phyloP scores from a whole-genome alignment of 805 yeast genomes.

The Groenewaldozyma tartarivorans region DNA sequence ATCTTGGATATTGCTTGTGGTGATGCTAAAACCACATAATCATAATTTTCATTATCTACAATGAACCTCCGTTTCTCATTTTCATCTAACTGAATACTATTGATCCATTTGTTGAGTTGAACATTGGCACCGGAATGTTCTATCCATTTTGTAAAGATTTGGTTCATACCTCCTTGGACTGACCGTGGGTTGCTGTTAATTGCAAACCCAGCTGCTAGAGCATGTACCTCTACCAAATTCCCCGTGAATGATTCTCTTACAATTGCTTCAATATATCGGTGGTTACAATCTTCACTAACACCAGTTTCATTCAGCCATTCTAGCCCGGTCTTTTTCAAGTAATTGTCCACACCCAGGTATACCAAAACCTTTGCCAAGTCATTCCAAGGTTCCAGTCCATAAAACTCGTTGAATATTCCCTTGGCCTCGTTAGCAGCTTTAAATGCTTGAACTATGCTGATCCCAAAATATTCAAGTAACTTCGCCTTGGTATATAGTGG shows the following conservation, averaged over 20 bases:
- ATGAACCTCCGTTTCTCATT: slow-evolving; percentile 5
- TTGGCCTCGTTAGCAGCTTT: slow-evolving; percentile 18
- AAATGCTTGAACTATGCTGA: slow-evolving; percentile 20
- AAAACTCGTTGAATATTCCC: slow-evolving; percentile 26
- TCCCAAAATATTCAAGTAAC: slow-evolving; percentile 13
- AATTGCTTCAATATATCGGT: slow-evolving; percentile 31
- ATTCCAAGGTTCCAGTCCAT: slow-evolving; percentile 28
- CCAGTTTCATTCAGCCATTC: slow-evolving; percentile 20
- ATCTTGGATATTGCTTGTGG: slow-evolving; percentile 30
- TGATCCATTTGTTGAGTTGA: slow-evolving; percentile 25
- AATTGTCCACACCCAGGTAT: slow-evolving; percentile 22
- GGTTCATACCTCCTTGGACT: slow-evolving; percentile 38
- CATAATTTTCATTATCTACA: slow-evolving; percentile 23
- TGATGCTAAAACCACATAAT: slow-evolving; percentile 37
- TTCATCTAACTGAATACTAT: slow-evolving; percentile 10
- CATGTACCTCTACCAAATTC: slow-evolving; percentile 34
- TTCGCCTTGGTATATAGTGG: slow-evolving; percentile 3
- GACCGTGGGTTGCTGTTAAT: slow-evolving; percentile 30
- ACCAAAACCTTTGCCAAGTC: slow-evolving; percentile 19
- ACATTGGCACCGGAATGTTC: slow-evolving; percentile 28
- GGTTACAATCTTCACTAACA: slow-evolving; percentile 22
- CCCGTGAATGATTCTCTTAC: slow-evolving; percentile 39
- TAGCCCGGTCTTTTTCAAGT: slow-evolving; percentile 21
- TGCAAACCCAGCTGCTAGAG: slow-evolving; percentile 33
- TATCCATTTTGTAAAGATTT: slow-evolving; percentile 34